Base-by-base conservation (phyloP, 2,329 filamentous ascomycete genomes). In the Emericellopsis cladophorae region DNA sequence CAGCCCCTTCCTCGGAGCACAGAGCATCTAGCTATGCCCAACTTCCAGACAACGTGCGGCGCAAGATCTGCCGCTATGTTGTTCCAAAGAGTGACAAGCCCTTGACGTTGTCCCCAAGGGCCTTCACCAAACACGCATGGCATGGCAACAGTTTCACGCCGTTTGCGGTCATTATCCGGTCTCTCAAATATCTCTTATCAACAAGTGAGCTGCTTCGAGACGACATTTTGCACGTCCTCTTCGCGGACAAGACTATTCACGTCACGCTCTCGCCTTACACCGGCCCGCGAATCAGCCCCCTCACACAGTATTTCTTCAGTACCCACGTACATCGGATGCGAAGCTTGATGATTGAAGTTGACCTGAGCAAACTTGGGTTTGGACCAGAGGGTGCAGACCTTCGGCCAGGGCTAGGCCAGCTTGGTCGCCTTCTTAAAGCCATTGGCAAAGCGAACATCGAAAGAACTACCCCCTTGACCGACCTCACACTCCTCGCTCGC, bases 331-430 rank as follows among this genome's bases (percentile, higher is more conserved):
- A 48, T 2, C 57, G 60, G 29, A 60, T 66, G 47, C 54, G 49
- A 14, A 51, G 54, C 22, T 46, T 68, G 18, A 54, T 55, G 2
- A 38, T 68, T 9, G 65, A 68, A 44, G 24, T 68, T 2, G 65
- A 68, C 44, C 51, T 66, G 48, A 57, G 64, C 1, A 56, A 52
- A 10, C 49, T 64, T 8, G 53, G 56, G 1, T 60, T 59, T 18
- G 60, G 60, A 3, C 39, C 44, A 1, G 47, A 47, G 5, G 40
- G 45, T 1, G 58, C 59, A 0, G 42, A 40, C 0, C 42, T 65
- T 2, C 40, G 45, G 0, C 46, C 55, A 0, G 53, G 51, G 6
- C 45, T 54, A 1, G 42, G 50, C 2, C 45, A 52, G 3, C 46
- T 61, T 2, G 52, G 54, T 14, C 18, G 24, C 0, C 46, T 59